These are phyloP conservation scores for Penicillium ochrochloron DNA, from an alignment of 495 filamentous ascomycete genomes.

Conservation along the genomic window DNA sequence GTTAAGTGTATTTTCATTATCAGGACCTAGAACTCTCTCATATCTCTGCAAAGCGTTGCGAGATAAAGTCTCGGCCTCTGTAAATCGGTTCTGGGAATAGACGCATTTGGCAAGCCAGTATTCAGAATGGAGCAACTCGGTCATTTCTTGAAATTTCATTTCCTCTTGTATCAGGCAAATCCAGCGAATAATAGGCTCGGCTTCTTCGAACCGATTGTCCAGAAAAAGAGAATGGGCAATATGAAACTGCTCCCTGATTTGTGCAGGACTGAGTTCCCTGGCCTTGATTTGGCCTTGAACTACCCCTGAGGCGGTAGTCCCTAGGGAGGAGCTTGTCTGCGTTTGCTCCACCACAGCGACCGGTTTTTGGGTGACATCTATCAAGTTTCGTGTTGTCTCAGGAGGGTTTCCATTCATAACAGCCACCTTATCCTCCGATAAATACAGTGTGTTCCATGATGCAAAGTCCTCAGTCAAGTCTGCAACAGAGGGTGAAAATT, in stretches of 20 bases:
- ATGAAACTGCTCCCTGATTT: neutral
- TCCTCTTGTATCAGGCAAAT: neutral
- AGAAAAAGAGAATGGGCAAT: neutral
- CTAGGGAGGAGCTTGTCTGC: neutral
- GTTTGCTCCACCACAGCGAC: neutral
- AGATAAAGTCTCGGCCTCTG: neutral
- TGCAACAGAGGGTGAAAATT: neutral
- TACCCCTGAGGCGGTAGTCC: neutral
- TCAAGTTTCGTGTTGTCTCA: neutral
- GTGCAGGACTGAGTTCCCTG: neutral
- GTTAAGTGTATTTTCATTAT: neutral
- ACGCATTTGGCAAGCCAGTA: neutral
- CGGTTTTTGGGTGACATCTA: neutral
- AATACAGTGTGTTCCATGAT: slow-evolving; percentile 1
- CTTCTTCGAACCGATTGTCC: neutral
- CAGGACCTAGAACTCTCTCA: neutral
- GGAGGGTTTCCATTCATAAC: neutral
- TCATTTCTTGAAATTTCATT: neutral
- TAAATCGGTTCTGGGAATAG: neutral
- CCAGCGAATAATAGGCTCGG: neutral
- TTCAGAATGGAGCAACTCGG: neutral
- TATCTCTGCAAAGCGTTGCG: neutral
- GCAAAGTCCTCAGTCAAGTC: slow-evolving; percentile 6
- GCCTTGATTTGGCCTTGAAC: neutral
- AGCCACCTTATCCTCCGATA: neutral